Conservation (phyloP, 2,329 filamentous ascomycete genomes). For the Coniochaeta sp. region DNA sequence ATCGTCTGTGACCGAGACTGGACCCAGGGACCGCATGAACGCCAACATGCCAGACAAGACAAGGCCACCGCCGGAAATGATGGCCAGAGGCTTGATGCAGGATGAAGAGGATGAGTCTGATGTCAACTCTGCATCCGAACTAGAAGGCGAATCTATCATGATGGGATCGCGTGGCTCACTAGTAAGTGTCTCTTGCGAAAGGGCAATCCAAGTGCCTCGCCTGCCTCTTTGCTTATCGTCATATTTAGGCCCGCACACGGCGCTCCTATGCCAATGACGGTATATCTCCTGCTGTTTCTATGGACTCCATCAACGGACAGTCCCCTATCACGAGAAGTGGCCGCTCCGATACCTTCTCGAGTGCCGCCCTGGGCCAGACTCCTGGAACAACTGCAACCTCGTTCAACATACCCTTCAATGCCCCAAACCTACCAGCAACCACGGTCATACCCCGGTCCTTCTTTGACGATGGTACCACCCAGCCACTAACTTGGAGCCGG, state of each 20-base stretch:
- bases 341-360: constrained; percentile 48
- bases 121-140: constrained; percentile 72
- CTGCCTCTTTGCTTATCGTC: not conserved
- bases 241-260: constrained; percentile 48
- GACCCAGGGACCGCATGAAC: constrained; percentile 82
- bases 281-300: constrained; percentile 79
- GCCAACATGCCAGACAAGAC: constrained; percentile 85
- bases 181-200: constrained; percentile 37
- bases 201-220: not conserved
- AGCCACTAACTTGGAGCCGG: constrained; percentile 79
- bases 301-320: constrained; percentile 76
- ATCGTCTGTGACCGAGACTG: constrained; percentile 68
- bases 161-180: constrained; percentile 60
- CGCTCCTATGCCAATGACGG: constrained; percentile 58
- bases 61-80: constrained; percentile 81
- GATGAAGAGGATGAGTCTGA: constrained; percentile 90
- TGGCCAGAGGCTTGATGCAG: constrained; percentile 72
- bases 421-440: constrained; percentile 49
- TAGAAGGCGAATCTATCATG: constrained; percentile 70
- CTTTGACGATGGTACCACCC: constrained; percentile 78
- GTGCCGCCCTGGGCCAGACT: constrained; percentile 36
- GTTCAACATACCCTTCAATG: constrained; percentile 51
- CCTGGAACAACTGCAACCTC: constrained; percentile 53
- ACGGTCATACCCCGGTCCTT: constrained; percentile 69
- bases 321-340: constrained; percentile 45